Evolutionary conservation across 805 yeast genomes (phyloP), one percentile per base, ranked within the genome.

Genomic region (Metschnikowia cubensis): DNA sequence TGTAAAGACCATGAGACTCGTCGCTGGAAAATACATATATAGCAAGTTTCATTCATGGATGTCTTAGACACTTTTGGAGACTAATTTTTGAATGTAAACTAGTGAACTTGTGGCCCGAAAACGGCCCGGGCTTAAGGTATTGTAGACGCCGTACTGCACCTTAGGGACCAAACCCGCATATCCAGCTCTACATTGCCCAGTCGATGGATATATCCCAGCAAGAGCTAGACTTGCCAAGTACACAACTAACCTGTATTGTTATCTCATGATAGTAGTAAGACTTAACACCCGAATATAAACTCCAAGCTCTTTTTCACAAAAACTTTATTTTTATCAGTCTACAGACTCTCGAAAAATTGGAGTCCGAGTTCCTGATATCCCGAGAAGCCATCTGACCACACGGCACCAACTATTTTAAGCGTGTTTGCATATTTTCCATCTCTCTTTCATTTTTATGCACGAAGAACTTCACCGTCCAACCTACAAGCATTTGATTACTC

Each of bases 391-490:
- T 32, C n/a, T 33, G 37, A 33, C 20, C 45, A 21, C 22, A 42
- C 45, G 45, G 45, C 45, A 42, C 18, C 36, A n/a, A 20, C 6
- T n/a, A 10, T 10, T 20, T 33, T 33, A 42, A 32, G 45, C 45
- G 25, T n/a, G 14, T 20, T 4, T 42, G 37, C 45, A 33, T 32
- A 42, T 42, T 20, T 14, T n/a, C 13, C 21, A 41, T 13, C 32
- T 17, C 4, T 18, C 31, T 18, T 21, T 21, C 11, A 20, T 17
- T 13, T 33, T 17, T 17, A 20, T 33, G 37, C 45, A 15, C 35
- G 11, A 39, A 17, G 20, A 33, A 13, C 37, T 29, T 13, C 31
- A 20, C 13, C 33, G 20, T 7, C 18, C n/a, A 20, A n/a, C 37
- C 37, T 2, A 18, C 37, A 8, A 32, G 14, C 45, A 20, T 33